Conservation (phyloP, 2,329 filamentous ascomycete genomes). For the Sclerotinia trifoliorum region DNA sequence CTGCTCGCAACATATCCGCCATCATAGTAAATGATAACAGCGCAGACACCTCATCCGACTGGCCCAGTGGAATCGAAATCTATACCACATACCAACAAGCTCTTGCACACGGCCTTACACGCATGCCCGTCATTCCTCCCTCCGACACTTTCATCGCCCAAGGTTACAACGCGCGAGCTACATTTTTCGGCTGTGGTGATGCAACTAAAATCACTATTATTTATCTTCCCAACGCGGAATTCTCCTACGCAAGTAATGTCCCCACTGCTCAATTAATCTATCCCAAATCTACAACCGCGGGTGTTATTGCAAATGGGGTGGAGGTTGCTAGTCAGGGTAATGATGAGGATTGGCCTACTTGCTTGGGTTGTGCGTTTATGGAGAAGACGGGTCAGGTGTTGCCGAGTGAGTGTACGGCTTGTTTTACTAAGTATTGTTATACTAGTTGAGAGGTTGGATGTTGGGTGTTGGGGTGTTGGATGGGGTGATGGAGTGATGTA, state of each 20-base stretch:
- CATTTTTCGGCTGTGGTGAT: slow-evolving; percentile 48
- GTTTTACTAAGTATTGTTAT: slow-evolving; percentile 46
- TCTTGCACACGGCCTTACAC: slow-evolving; percentile 32
- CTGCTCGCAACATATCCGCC: slow-evolving; percentile 43
- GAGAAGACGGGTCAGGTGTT: slow-evolving; percentile 39
- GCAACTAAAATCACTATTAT: slow-evolving; percentile 31
- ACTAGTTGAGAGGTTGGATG: background rate
- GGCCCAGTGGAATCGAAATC: slow-evolving; percentile 47
- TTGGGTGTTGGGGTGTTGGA: too few species aligned
- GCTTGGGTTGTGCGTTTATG: slow-evolving; percentile 46
- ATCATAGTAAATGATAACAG: slow-evolving; percentile 48
- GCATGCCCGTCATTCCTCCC: slow-evolving; percentile 48
- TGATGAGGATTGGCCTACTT: slow-evolving; percentile 41
- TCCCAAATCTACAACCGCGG: slow-evolving; percentile 39
- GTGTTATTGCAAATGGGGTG: slow-evolving; percentile 45
- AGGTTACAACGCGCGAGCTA: slow-evolving; percentile 29
- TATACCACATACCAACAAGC: slow-evolving; percentile 35
- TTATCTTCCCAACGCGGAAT: slow-evolving; percentile 46
- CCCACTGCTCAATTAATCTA: slow-evolving; percentile 41
- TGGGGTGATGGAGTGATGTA: too few species aligned
- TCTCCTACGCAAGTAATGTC: slow-evolving; percentile 40
- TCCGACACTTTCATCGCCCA: slow-evolving; percentile 40
- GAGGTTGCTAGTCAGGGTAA: slow-evolving; percentile 42
- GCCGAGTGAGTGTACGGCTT: slow-evolving; percentile 42
- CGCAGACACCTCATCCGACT: slow-evolving; percentile 43